Conservation (phyloP, 2,329 filamentous ascomycete species). For the Teratosphaeria viscida region DNA sequence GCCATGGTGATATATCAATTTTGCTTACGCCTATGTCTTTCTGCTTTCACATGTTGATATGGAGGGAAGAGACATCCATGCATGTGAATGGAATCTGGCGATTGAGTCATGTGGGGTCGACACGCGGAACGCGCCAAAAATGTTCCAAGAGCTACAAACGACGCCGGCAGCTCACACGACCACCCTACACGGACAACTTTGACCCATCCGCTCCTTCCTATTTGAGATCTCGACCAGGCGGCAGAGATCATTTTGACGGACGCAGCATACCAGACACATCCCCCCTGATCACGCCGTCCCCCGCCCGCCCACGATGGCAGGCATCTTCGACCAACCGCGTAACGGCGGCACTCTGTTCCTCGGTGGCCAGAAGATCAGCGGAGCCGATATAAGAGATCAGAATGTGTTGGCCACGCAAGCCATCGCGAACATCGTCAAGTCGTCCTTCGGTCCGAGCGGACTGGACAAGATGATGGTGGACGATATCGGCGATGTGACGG, state of each 20-base stretch:
- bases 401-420: slow-evolving; percentile 95
- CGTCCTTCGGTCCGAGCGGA: slow-evolving; percentile 92
- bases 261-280: neutral
- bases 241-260: neutral
- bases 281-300: neutral
- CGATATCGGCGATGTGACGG: slow-evolving; percentile 97
- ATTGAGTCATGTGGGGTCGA: neutral
- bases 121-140: neutral
- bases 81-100: neutral
- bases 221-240: neutral
- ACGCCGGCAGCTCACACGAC: neutral
- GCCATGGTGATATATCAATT: neutral
- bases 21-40: neutral
- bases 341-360: slow-evolving; percentile 92
- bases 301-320: slow-evolving; percentile 55
- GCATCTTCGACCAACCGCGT: slow-evolving; percentile 89
- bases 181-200: neutral
- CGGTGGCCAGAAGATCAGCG: slow-evolving; percentile 94
- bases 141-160: neutral
- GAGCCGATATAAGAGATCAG: slow-evolving; percentile 91
- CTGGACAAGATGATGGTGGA: slow-evolving; percentile 99
- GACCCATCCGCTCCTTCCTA: neutral
- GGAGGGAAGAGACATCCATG: neutral
- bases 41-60: neutral
- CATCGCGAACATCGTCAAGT: slow-evolving; percentile 98